Evolutionary conservation across 345 rosid genomes (phyloP), one percentile per base, ranked within the genome.

Genomic region (Linum lewisii): DNA sequence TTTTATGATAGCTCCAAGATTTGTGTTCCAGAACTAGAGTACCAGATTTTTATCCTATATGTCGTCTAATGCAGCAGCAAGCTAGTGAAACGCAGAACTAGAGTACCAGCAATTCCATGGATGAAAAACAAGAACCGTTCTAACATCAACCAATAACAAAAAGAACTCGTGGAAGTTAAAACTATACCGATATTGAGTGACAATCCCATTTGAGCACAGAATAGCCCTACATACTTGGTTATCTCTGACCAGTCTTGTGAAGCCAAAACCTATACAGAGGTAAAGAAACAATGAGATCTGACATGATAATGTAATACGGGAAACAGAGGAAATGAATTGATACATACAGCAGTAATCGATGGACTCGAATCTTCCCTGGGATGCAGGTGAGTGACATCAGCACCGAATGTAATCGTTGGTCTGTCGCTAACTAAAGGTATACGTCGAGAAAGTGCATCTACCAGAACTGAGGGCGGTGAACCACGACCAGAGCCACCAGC

Each of bases 231-330:
- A 77, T 94, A 94, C 52, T 94, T 94, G 1, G 99, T 94, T n/a
- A 94, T 60, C 77, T 90, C 99, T 0, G 99, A 97, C 99, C 99
- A 94, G 54, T 94, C 99, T 79, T 94, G 99, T 20, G 99, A 94
- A 55, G 99, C 99, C 8, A 94, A 97, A 8, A 90, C 97, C 99
- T 94, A 69, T 36, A 73, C 38, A n/a, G 22, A 51, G 9, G 58
- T 70, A 50, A 14, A 4, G 24, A 19, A 60, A 51, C 6, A 6
- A 13, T 42, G 24, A 16, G 0, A 23, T 23, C 0, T 15, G 24
- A 50, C 0, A 21, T 20, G 24, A 7, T 24, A 50, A 47, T 63
- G 42, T 57, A 32, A 52, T 26, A 54, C 51, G n/a, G 47, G n/a
- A 24, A 36, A 16, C 6, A 7, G 6, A 14, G 54, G 37, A 51